phyloP scores from a whole-genome alignment of 495 filamentous ascomycete species.

The Hyaloscypha variabilis region DNA sequence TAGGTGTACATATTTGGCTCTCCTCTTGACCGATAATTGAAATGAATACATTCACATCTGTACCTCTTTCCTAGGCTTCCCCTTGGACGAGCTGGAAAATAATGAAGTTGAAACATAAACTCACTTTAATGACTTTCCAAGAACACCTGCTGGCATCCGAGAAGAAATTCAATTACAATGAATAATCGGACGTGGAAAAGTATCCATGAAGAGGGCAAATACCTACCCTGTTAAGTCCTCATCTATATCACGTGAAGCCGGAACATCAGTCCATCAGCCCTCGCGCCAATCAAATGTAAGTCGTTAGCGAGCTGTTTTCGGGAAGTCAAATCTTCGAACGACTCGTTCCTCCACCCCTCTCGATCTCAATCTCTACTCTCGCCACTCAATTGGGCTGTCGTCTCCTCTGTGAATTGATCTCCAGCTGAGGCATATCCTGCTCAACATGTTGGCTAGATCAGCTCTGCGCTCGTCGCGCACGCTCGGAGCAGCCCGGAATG shows the following conservation, averaged over 20 bases:
- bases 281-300: constrained; percentile 18
- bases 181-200: no score
- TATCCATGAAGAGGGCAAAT: no score
- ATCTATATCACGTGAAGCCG: constrained; percentile 10
- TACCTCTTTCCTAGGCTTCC: neutral
- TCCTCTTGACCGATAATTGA: neutral
- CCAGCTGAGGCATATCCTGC: constrained; percentile 50
- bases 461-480: constrained; percentile 34
- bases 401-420: constrained; percentile 38
- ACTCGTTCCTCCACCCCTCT: constrained; percentile 32
- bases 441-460: constrained; percentile 39
- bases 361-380: constrained; percentile 36
- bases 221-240: no score
- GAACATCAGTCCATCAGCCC: constrained; percentile 2
- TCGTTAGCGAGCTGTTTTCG: constrained; percentile 14
- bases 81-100: neutral
- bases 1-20: neutral
- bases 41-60: neutral
- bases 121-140: no score
- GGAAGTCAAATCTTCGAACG: constrained; percentile 16
- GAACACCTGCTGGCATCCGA: no score
- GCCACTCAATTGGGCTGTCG: constrained; percentile 38
- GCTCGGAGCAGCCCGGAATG: constrained; percentile 68
- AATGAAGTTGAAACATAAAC: no score
- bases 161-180: no score